Base-by-base conservation (phyloP, 2,329 filamentous ascomycete species). In the Chlorencoelia australis region DNA sequence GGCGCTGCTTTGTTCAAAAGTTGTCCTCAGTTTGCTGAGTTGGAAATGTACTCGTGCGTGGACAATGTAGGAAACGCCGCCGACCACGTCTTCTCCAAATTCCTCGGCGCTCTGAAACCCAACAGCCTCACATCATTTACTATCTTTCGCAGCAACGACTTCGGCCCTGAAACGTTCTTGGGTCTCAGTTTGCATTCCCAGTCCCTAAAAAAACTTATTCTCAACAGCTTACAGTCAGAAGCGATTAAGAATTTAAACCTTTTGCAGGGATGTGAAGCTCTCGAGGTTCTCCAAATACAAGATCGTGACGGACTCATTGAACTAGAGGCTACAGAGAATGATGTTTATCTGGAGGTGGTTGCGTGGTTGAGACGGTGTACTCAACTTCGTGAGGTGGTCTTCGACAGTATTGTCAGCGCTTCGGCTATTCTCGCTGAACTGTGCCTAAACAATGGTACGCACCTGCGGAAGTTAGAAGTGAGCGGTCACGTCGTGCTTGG, bases 21-120 rank as follows among this genome's bases (percentile, higher is more conserved):
- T 46, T 85, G 79, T 46, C 73, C 73, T 2, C 59, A 68, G 7
- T 79, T 86, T 47, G 65, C 66, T 28, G 67, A 71, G 25, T 56
- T 86, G 15, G 71, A 65, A 17, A 73, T 80, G 37, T 77, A 68
- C 43, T 62, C 49, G 20, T 64, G 59, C 39, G 30, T 35, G 5
- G 39, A 34, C 16, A 34, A 46, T 14, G n/a, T n/a, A n/a, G n/a
- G n/a, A n/a, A n/a, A n/a, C n/a, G 37, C 46, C 31, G 46, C 47
- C 11, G 79, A 83, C 41, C 57, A 66, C 18, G 63, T 72, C 26
- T 61, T 81, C 33, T 69, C 75, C 1, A 59, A 61, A 2, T 80
- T 83, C 48, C 63, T 84, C 30, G 59, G 59, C 16, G 62, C 64
- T 1, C 62, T 84, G 32, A 64, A 59, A 13, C 63, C 67, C 2